Evolutionary conservation across 257 asterid genomes (phyloP).

Genomic region (Solanum habrochaites): DNA sequence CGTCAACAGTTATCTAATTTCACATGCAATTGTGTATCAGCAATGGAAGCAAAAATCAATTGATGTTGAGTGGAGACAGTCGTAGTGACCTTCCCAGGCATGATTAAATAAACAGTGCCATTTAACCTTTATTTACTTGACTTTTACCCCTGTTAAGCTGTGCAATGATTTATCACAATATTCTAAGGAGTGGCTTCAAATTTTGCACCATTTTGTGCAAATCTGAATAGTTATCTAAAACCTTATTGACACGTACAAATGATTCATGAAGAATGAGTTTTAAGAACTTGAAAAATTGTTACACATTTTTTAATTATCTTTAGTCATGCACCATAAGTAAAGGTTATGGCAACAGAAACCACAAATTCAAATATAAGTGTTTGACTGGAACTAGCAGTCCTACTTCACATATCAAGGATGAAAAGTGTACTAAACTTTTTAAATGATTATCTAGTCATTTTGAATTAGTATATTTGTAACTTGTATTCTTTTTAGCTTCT

Average conservation of each 20-base stretch:
- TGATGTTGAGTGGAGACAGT: background rate
- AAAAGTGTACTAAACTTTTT: background rate
- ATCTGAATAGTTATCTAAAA: background rate
- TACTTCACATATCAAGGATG: background rate
- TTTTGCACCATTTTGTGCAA: background rate
- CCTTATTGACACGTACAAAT: background rate
- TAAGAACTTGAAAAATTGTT: background rate
- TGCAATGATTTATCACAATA: background rate
- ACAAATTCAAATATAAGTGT: background rate
- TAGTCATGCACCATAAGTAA: background rate
- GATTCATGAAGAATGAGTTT: background rate
- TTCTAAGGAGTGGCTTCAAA: background rate
- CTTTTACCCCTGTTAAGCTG: background rate
- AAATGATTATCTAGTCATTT: background rate
- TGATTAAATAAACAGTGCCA: background rate
- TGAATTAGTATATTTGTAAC: background rate
- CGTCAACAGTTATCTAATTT: background rate
- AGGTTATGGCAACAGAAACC: background rate
- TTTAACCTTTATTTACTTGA: background rate
- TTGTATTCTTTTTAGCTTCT: background rate
- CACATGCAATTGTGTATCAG: background rate
- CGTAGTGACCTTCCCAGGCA: background rate
- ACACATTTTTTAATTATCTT: background rate
- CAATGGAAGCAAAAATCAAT: background rate
- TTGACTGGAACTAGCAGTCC: background rate